Evolutionary conservation across 495 filamentous ascomycete genomes (phyloP).

Genomic region (Neurospora sp.): DNA sequence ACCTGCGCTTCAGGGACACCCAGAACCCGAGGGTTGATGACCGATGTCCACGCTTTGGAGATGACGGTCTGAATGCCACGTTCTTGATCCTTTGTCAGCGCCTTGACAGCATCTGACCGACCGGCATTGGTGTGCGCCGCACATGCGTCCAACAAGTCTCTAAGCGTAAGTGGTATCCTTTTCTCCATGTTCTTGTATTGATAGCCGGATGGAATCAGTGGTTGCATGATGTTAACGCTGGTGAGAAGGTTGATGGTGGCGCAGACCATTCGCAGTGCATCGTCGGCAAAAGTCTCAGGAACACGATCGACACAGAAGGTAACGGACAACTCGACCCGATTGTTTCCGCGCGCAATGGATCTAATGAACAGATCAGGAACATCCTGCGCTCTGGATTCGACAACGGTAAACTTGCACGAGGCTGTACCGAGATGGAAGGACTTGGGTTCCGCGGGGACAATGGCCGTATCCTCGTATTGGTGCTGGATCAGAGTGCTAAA

Average conservation of each 20-base stretch:
- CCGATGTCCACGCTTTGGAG: conserved; percentile 27
- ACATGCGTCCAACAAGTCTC: conserved; percentile 2
- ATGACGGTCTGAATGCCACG: conserved; percentile 26
- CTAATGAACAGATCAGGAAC: conserved; percentile 31
- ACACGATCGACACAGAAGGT: conserved; percentile 33
- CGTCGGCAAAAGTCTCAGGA: conserved; percentile 26
- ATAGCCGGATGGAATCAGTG: conserved; percentile 24
- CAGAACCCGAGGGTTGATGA: conserved; percentile 29
- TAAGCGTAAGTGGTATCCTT: conserved; percentile 27
- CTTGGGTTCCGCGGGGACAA: conserved; percentile 21
- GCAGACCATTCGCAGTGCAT: conserved; percentile 32
- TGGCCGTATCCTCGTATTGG: conserved; percentile 26
- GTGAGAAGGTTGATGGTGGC: conserved; percentile 31
- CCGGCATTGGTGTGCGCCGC: conserved; percentile 10
- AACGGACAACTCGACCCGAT: conserved; percentile 27
- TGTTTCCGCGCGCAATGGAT: conserved; percentile 21
- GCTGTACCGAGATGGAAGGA: conserved; percentile 31
- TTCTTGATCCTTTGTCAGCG: conserved; percentile 17
- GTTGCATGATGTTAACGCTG: conserved; percentile 30
- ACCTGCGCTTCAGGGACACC: conserved; percentile 31
- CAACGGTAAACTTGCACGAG: conserved; percentile 26
- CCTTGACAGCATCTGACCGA: conserved; percentile 9
- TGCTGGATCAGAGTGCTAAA: conserved; percentile 37
- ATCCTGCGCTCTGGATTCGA: conserved; percentile 28
- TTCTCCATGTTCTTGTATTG: conserved; percentile 23